Conservation (phyloP, 2,329 filamentous ascomycete genomes). For the Colletotrichum liriopes region DNA sequence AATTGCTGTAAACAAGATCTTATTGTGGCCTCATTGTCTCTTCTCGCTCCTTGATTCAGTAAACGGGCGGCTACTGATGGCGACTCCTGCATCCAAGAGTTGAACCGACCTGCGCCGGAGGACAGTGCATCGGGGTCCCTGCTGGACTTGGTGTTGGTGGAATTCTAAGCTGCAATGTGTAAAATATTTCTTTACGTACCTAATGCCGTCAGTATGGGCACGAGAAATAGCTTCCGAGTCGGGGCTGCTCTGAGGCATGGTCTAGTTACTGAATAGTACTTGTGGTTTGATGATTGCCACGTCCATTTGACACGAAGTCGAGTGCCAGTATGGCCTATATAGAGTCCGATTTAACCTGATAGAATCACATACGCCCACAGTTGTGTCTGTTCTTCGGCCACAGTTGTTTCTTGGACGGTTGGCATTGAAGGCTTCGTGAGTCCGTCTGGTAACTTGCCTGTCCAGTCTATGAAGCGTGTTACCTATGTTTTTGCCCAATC, state of each 20-base stretch:
- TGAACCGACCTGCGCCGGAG: not conserved
- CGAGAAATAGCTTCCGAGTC: not conserved
- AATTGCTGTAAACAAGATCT: not conserved
- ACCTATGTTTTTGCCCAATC: not conserved
- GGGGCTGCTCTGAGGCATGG: not conserved
- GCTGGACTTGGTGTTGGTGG: not conserved
- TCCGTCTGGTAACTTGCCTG: not conserved
- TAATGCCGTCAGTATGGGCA: not conserved
- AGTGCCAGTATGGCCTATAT: not conserved
- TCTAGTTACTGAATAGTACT: not conserved
- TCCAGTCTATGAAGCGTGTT: too few species aligned
- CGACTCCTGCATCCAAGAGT: not conserved
- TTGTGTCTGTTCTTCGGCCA: not conserved
- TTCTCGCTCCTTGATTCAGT: not conserved
- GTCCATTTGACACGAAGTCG: not conserved
- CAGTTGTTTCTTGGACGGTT: not conserved
- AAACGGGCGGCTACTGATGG: conserved; percentile 1
- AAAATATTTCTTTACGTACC: not conserved
- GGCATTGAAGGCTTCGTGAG: not conserved
- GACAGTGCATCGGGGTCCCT: not conserved
- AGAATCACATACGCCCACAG: not conserved
- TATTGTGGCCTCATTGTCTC: not conserved
- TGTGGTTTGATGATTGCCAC: not conserved
- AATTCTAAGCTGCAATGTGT: not conserved
- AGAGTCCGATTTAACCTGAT: not conserved